These are phyloP conservation scores for Sporopachydermia lactativora DNA, from an alignment of 805 yeast species.

Conservation along the genomic window DNA sequence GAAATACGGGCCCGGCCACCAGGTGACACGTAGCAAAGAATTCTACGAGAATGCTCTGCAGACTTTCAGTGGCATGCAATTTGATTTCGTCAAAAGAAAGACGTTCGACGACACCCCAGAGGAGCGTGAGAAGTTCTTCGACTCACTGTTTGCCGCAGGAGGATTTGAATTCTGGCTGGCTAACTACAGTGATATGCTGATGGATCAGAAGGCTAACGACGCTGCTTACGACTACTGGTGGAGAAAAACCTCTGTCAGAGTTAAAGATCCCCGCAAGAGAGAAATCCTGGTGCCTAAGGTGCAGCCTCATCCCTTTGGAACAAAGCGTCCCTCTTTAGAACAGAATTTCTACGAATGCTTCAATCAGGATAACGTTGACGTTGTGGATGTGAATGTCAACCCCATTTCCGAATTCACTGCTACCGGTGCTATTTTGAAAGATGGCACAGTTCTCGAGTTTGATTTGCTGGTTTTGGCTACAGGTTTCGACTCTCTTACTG, in stretches of 20 bases:
- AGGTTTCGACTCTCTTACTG: slow-evolving; percentile 13
- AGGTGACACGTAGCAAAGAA: background rate
- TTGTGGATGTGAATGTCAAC: slow-evolving; percentile 8
- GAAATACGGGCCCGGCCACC: background rate
- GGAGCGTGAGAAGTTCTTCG: slow-evolving; percentile 9
- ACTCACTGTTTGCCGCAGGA: slow-evolving; percentile 8
- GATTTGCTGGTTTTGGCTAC: slow-evolving; percentile 13
- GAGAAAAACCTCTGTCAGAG: slow-evolving; percentile 6
- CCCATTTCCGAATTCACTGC: slow-evolving; percentile 11
- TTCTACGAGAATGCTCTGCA: slow-evolving; percentile 4
- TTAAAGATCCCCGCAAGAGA: slow-evolving; percentile 9
- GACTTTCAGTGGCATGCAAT: slow-evolving; percentile 6
- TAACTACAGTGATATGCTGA: slow-evolving; percentile 8
- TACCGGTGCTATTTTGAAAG: slow-evolving; percentile 8
- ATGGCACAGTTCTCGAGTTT: slow-evolving; percentile 8
- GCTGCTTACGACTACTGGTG: slow-evolving; percentile 11
- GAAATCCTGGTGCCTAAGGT: slow-evolving; percentile 10
- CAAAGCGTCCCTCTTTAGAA: slow-evolving; percentile 12
- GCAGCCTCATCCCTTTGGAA: slow-evolving; percentile 11
- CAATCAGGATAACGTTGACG: slow-evolving; percentile 10
- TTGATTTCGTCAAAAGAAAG: no score
- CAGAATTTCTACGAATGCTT: slow-evolving; percentile 10
- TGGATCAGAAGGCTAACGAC: slow-evolving; percentile 8
- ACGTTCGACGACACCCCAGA: slow-evolving; percentile 10
- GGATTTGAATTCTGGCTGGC: slow-evolving; percentile 12